Base-by-base conservation (phyloP, 257 asterid genomes). In the Oldenlandia corymbosa region DNA sequence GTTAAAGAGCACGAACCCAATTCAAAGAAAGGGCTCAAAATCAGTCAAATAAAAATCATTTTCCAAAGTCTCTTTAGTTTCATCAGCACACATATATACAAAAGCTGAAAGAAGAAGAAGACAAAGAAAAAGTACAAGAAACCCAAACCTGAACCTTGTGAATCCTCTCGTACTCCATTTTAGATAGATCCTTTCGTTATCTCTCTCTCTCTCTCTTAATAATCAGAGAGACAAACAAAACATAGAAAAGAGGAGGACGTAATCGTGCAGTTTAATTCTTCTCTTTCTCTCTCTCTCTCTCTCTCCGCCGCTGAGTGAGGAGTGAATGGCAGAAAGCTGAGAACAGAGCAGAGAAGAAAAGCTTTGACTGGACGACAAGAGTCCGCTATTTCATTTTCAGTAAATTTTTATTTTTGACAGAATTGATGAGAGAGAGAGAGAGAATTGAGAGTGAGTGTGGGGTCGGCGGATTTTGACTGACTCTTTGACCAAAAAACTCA, bases 111-210 rank as follows among this genome's bases (percentile, higher is more conserved):
- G 49, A 49, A 47, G 52, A 58, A 36, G 26, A n/a, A 58, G 30
- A n/a, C 20, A 5, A 48, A 11, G 30, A 27, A 62, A 5, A 57
- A 21, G 54, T 12, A 49, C 16, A 73, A 59, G 30, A 53, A 37
- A 63, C 4, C 66, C 65, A 23, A 64, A 86, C 96, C 98, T 88
- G 97, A 71, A 69, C 79, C 74, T 88, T 91, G 87, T 88, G 93
- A 85, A 91, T 88, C 88, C 97, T 79, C 75, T 86, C 95, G 93
- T 91, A 91, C 80, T 91, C 98, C 98, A 91, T 91, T 41, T n/a
- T n/a, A n/a, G n/a, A n/a, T n/a, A 57, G 90, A 84, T 79, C 70
- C 79, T 68, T 60, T 8, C n/a, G n/a, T n/a, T 43, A 32, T 47
- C 42, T 42, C 66, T 52, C 68, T 68, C 79, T n/a, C n/a, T n/a